Conservation (phyloP, 306 rosid species). For the Castanea crenata region DNA sequence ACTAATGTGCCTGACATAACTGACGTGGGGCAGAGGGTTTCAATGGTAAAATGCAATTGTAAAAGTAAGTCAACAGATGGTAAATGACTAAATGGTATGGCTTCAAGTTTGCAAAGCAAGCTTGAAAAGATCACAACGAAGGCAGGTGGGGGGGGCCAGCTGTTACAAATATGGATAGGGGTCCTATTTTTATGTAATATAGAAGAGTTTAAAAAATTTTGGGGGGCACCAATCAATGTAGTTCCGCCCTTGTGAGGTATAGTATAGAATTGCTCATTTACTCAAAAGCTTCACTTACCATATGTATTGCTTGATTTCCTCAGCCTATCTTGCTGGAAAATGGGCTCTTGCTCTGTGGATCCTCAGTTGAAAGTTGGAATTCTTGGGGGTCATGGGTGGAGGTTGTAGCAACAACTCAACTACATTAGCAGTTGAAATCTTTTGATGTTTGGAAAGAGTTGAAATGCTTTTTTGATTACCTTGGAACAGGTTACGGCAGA, state of each 20-base stretch:
- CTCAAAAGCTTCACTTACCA: not conserved
- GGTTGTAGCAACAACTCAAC: conserved; percentile 40
- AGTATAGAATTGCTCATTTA: not conserved
- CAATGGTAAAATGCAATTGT: too few relatives aligned
- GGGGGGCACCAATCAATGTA: too few relatives aligned
- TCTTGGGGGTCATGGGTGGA: conserved; percentile 99
- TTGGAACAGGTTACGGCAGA: conserved; percentile 61
- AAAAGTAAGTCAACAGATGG: too few relatives aligned
- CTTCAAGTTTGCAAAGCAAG: too few relatives aligned
- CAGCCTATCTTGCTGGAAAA: conserved; percentile 93
- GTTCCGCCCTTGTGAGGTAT: not conserved
- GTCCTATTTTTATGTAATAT: too few relatives aligned
- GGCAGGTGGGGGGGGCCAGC: too few relatives aligned
- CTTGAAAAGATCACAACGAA: too few relatives aligned
- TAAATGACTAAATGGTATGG: too few relatives aligned
- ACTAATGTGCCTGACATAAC: too few relatives aligned
- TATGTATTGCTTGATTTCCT: conserved; percentile 17
- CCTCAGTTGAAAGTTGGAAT: conserved; percentile 98
- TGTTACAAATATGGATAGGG: too few relatives aligned
- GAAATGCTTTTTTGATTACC: conserved; percentile 23
- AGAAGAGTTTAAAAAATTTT: too few relatives aligned
- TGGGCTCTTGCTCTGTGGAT: conserved; percentile 78
- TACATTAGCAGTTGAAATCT: conserved; percentile 11
- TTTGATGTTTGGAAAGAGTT: conserved; percentile 23
- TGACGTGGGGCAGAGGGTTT: too few relatives aligned